Conservation (phyloP, 1,284 basidiomycete genomes). For the Dichomitus squalens region DNA sequence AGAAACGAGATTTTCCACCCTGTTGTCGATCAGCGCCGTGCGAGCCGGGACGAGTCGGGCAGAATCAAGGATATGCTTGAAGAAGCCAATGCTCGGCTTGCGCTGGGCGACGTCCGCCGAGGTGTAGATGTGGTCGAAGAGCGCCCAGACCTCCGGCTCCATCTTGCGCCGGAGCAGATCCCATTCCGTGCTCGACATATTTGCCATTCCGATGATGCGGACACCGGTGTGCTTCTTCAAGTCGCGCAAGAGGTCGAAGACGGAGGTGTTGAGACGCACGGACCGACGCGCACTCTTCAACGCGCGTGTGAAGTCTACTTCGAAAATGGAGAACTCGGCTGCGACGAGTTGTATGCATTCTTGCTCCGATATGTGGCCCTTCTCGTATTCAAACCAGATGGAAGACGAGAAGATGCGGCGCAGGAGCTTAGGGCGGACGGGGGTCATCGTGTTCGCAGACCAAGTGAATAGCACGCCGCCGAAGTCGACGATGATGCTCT, state of each 20-base stretch:
- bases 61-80: conserved; percentile 43
- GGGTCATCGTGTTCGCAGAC: conserved; percentile 47
- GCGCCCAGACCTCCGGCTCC: conserved; percentile 46
- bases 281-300: conserved; percentile 47
- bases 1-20: conserved; percentile 51
- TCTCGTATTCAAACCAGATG: conserved; percentile 31
- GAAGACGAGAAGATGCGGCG: conserved; percentile 46
- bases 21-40: conserved; percentile 55
- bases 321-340: conserved; percentile 39
- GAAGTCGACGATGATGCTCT: conserved; percentile 50
- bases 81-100: conserved; percentile 55
- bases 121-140: conserved; percentile 52
- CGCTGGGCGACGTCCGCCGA: conserved; percentile 48
- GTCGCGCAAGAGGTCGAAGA: conserved; percentile 47
- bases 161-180: conserved; percentile 41
- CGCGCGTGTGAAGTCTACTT: conserved; percentile 40
- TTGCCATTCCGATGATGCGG: conserved; percentile 54
- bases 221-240: conserved; percentile 41
- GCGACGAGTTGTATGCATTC: conserved; percentile 45
- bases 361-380: conserved; percentile 42
- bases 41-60: conserved; percentile 37
- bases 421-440: conserved; percentile 43
- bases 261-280: conserved; percentile 40
- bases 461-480: conserved; percentile 59
- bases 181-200: conserved; percentile 54